Base-by-base conservation (phyloP, 441 rosid genomes). In the Populus hybrid region DNA sequence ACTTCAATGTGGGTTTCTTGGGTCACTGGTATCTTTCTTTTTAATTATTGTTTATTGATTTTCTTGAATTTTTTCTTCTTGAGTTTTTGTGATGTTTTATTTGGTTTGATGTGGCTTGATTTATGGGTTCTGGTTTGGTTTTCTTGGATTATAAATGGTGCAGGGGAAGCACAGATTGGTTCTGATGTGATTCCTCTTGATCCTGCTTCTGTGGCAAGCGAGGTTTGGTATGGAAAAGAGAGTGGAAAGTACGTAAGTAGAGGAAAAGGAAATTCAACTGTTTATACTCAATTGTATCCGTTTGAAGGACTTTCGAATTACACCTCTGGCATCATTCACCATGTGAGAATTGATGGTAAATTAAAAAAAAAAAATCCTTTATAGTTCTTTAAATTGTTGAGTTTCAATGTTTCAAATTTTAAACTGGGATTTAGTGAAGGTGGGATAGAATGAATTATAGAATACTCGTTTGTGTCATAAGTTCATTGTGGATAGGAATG, bases 291-390 rank as follows among this genome's bases (percentile, higher is more conserved):
- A 50, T 14, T 50, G 57, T 50, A 50, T 50, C 20, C 91, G 8
- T 86, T 82, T 69, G 76, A 86, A 76, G 91, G 92, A 76, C 90
- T 89, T 18, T 74, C 76, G 74, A 91, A 89, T 79, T 91, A 88
- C 76, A 89, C 92, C 59, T 89, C 92, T 34, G 90, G 92, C 40
- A 85, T 88, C 76, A 89, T 89, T 77, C 95, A 91, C 76, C 83
- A 81, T 86, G 97, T 91, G 28, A 88, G 82, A 80, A 89, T 92
- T 38, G 81, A 89, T 67, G 95, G 95, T 92, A 88, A 65, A 50
- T 20, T 54, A 16, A 54, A 54, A 18, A 54, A 54, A 18, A 18
- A 8, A 18, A 20, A 9, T 30, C 1, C 26, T 12, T 35, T 81
- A 57, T 54, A 35, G n/a, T 2, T 40, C 67, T 3, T 24, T 11